Base-by-base conservation (phyloP, 2,329 filamentous ascomycete species). In the Penicillium griseofulvum region DNA sequence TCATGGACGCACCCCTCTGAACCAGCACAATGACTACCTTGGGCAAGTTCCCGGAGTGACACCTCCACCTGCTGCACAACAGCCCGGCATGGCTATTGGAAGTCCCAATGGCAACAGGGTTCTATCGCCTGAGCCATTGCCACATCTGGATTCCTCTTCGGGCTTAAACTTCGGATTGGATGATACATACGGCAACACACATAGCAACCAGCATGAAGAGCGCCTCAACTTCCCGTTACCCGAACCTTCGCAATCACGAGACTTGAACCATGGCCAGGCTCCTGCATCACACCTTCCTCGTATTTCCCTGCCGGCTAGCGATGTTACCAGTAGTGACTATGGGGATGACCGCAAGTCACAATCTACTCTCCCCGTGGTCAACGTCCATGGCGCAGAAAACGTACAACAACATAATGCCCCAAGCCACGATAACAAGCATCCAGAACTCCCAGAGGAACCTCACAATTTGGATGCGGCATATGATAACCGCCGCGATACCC, bases 251-350 rank as follows among this genome's bases (percentile, higher is more conserved):
- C 33, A 59, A 10, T 34, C 60, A 22, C 62, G 61, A 42, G 64
- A 59, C 34, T 28, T 56, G 34, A 58, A 49, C 8, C 49, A 56
- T 39, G 44, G 43, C 14, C 63, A 67, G 36, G 43, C 53, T 17
- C 69, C 57, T 14, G 33, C 61, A 14, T 54, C 58, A 43, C 57
- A 65, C 26, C 57, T 64, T n/a, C 73, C 72, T 36, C 65, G 71
- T 28, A 74, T 74, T 44, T 74, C 71, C 31, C 63, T 74, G 47
- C 69, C 73, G 33, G 74, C 77, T 47, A 74, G 79, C 56, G 81
- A 82, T 69, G 75, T 76, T 44, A 78, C 76, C 10, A 81, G 77
- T 61, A 83, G 80, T 63, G 76, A 82, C 46, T 84, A 83, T 66
- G 82, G 81, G 16, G 81, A 83, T 64, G 78, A 77, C 42, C 78